Evolutionary conservation across 257 asterid species (phyloP).

Genomic region (Penstemon davidsonii): DNA sequence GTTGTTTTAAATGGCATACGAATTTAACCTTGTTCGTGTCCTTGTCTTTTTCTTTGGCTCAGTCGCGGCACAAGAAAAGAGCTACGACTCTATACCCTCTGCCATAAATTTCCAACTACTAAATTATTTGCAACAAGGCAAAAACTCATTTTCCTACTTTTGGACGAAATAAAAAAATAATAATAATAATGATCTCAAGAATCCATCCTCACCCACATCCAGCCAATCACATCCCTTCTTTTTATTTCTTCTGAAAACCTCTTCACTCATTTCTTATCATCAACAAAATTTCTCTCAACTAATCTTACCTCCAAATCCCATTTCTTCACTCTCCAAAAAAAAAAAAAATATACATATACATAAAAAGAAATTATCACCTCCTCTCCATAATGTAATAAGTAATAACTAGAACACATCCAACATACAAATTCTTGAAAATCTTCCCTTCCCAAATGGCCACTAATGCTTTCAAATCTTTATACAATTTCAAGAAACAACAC

Average conservation of each 20-base stretch:
- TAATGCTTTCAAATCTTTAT: constrained; percentile 53
- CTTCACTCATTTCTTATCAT: constrained; percentile 78
- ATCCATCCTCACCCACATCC: constrained; percentile 42
- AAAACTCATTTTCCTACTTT: neutral
- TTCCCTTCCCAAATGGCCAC: constrained; percentile 54
- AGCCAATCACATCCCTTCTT: constrained; percentile 63
- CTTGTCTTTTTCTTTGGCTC: too few relatives aligned
- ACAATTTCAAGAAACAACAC: constrained; percentile 51
- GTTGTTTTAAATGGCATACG: too few relatives aligned
- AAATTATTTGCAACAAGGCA: too few relatives aligned
- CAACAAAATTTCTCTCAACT: constrained; percentile 20
- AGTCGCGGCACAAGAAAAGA: too few relatives aligned
- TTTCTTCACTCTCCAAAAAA: neutral
- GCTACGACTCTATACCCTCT: too few relatives aligned
- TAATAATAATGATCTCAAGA: constrained; percentile 24
- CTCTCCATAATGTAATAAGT: neutral
- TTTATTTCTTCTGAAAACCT: constrained; percentile 41
- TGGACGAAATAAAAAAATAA: too few relatives aligned
- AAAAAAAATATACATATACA: too few relatives aligned
- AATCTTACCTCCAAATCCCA: constrained; percentile 13
- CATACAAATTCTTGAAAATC: neutral
- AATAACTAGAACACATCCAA: neutral
- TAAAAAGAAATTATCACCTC: too few relatives aligned
- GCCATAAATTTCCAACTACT: too few relatives aligned
- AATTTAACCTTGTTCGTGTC: too few relatives aligned